phyloP scores from a whole-genome alignment of 2,329 filamentous ascomycete species.

The Arthrobotrys iridis region DNA sequence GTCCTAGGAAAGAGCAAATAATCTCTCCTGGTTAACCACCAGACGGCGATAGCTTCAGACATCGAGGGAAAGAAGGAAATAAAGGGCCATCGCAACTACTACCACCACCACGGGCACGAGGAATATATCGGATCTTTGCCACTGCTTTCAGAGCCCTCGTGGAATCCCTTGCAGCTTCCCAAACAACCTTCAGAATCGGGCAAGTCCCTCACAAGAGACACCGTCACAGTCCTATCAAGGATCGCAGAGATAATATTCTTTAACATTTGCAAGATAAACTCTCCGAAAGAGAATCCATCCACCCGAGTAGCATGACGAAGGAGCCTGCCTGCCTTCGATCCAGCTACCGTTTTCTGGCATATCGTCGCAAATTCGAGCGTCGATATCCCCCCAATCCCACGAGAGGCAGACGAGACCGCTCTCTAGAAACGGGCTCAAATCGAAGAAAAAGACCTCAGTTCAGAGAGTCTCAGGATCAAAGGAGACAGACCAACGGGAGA shows the following conservation, averaged over 20 bases:
- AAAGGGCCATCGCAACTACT: conserved; percentile 19
- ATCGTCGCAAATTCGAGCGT: conserved; percentile 63
- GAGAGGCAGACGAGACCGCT: neutral
- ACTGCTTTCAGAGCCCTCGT: conserved; percentile 49
- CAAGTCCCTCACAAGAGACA: conserved; percentile 32
- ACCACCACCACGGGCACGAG: conserved; percentile 35
- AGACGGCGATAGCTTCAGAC: conserved; percentile 22
- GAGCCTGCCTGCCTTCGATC: conserved; percentile 30
- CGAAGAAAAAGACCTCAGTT: conserved; percentile 22
- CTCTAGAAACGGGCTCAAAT: conserved; percentile 26
- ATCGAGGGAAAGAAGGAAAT: neutral
- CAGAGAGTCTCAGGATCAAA: conserved; percentile 2
- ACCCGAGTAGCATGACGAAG: conserved; percentile 48
- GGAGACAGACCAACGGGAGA: too few relatives aligned
- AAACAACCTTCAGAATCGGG: conserved; percentile 49
- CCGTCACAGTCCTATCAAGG: conserved; percentile 37
- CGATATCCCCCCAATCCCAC: conserved; percentile 61
- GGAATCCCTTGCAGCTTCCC: conserved; percentile 38
- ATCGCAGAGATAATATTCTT: conserved; percentile 6
- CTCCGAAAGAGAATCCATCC: conserved; percentile 34
- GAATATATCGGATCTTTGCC: conserved; percentile 44
- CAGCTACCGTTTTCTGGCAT: conserved; percentile 46
- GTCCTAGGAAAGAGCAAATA: conserved; percentile 5
- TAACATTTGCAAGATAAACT: conserved; percentile 8
- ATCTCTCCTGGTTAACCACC: neutral